Evolutionary conservation across 2,329 filamentous ascomycete genomes (phyloP), one percentile per base, ranked within the genome.

Genomic region (Xylariaceae sp.): DNA sequence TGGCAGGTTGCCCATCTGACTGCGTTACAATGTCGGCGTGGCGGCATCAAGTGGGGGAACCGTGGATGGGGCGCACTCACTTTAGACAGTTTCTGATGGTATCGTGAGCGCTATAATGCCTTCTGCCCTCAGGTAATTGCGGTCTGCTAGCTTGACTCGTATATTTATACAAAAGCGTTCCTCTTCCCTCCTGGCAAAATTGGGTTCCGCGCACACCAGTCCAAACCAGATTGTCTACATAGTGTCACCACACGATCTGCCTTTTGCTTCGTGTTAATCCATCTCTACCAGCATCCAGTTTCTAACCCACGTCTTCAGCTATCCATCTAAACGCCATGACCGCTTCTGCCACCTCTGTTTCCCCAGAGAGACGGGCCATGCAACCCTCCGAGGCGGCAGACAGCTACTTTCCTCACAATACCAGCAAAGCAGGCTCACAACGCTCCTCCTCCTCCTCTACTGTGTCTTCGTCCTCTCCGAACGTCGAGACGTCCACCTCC

Each of bases 361-460:
- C 36, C 17, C 13, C 26, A 32, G 13, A 17, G 13, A 9, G 16
- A 13, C 30, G 22, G 9, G 18, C 4, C 37, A 32, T 38, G 19
- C 42, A 45, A 26, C 53, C 52, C 4, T 47, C 45, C n/a, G 53
- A 56, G 18, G 12, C 24, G 8, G 38, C 45, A 1, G 26, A 33
- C 16, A 52, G 47, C 45, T 55, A 54, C 43, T 56, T 56, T 30
- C 51, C 52, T 2, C 41, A 46, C 19, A 34, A 8, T 17, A 17
- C 40, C 30, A 43, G 12, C 19, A 36, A 26, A 11, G 6, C 22
- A 26, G 22, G 13, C 39, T 28, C 24, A 17, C 34, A 17, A 9
- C 16, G 7, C 33, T 4, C 19, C 33, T 19, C 46, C 2, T 40
- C 42, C 3, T 35, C 30, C 8, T 34, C 47, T 44, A 57, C 35